A percentile compares a stretch with the other conserved stretches of the same genome.
Evolutionary conservation across 2,329 filamentous ascomycete species (phyloP).

Genomic region (Trichophyton mentagrophytes): DNA sequence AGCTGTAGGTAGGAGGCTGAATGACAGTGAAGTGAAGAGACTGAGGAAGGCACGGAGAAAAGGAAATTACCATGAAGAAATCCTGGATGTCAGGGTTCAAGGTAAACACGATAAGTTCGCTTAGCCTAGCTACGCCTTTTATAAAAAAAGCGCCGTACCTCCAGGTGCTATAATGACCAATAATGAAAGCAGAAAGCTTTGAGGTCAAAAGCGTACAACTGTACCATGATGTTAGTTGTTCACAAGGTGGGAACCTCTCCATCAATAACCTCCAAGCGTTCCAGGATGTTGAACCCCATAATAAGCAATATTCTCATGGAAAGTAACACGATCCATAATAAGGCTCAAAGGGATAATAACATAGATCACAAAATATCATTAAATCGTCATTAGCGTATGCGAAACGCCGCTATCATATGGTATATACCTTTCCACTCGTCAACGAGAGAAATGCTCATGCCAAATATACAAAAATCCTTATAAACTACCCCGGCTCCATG

Average conservation of each 20-base stretch:
- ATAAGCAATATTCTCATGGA: background rate
- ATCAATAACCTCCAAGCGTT: background rate
- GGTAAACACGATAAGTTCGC: slow-evolving; percentile 80
- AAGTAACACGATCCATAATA: too few relatives aligned
- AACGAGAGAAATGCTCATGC: background rate
- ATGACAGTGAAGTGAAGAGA: slow-evolving; percentile 74
- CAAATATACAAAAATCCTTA: background rate
- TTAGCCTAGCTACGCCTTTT: slow-evolving; percentile 9
- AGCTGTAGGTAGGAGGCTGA: slow-evolving; percentile 59
- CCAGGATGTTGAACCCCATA: background rate
- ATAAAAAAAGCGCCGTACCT: background rate
- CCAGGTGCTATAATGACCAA: background rate
- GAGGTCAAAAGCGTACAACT: too few relatives aligned
- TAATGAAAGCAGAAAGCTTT: background rate
- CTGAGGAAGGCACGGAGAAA: slow-evolving; percentile 73
- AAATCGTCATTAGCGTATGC: background rate
- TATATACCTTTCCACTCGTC: background rate
- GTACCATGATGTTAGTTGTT: background rate
- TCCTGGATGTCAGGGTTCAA: slow-evolving; percentile 81
- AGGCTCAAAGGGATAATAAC: background rate
- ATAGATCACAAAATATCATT: background rate
- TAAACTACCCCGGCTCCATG: background rate
- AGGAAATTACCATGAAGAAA: slow-evolving; percentile 76
- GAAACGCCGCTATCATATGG: background rate
- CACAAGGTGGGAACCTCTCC: background rate